These are phyloP conservation scores for Athelia psychrophila DNA, from an alignment of 1,284 basidiomycete genomes.

Conservation along the genomic window DNA sequence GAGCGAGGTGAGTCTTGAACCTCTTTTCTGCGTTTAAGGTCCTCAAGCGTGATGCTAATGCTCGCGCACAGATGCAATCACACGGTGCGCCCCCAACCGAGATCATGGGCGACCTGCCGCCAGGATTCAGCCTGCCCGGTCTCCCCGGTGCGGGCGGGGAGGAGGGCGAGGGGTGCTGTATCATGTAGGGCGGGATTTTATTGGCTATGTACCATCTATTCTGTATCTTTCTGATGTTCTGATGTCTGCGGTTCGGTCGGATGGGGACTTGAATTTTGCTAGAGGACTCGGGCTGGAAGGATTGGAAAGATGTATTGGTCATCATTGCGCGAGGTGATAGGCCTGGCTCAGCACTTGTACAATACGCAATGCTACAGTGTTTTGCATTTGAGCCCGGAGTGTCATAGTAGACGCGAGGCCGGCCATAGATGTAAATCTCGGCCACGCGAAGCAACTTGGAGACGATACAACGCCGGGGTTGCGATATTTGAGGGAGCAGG, in stretches of 20 bases:
- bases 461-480: no score
- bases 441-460: no score
- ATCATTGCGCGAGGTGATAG: no score
- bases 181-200: conserved; percentile 25
- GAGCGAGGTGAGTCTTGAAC: conserved; percentile 57
- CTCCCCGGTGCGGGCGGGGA: conserved; percentile 56
- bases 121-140: conserved; percentile 60
- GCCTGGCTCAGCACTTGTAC: no score
- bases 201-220: neutral
- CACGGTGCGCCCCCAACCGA: conserved; percentile 87
- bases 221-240: neutral
- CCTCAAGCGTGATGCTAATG: neutral
- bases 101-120: conserved; percentile 89
- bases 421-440: no score
- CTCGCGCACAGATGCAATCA: conserved; percentile 66
- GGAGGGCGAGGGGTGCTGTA: conserved; percentile 48
- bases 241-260: neutral
- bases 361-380: no score
- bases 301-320: no score
- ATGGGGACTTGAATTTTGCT: no score
- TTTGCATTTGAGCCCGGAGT: no score
- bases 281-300: no score
- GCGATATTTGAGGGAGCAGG: no score
- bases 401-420: no score
- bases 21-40: neutral